phyloP scores from a whole-genome alignment of 2,329 filamentous ascomycete genomes.

The Epichloe sibirici region DNA sequence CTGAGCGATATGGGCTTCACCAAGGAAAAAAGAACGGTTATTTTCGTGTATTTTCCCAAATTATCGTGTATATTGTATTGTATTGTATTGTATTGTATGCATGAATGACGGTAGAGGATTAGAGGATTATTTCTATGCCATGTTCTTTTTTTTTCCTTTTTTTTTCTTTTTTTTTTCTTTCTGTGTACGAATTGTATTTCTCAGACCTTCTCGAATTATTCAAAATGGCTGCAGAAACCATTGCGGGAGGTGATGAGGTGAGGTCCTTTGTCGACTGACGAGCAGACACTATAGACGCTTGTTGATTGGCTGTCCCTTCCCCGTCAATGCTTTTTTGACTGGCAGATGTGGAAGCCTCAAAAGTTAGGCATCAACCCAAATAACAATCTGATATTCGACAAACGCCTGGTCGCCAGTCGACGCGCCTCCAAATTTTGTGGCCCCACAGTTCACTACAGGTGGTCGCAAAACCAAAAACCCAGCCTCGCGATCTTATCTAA shows the following conservation, averaged over 20 bases:
- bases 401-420: neutral
- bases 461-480: conserved; percentile 1
- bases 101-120: no score
- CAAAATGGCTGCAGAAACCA: neutral
- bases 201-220: no score
- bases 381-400: neutral
- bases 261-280: no score
- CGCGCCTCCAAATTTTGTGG: conserved; percentile 6
- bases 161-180: no score
- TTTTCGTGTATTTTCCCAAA: neutral
- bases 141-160: no score
- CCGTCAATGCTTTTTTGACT: neutral
- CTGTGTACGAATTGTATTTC: no score
- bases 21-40: neutral
- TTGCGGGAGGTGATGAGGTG: neutral
- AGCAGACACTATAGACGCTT: neutral
- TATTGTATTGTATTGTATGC: neutral
- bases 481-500: conserved; percentile 10
- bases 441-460: conserved; percentile 15
- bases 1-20: neutral
- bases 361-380: conserved; percentile 9
- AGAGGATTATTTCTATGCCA: no score
- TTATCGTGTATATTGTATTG: neutral
- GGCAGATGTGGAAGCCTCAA: conserved; percentile 7
- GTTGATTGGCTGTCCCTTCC: neutral